Evolutionary conservation across 805 yeast genomes (phyloP).

Genomic region (Saturnispora diversa): DNA sequence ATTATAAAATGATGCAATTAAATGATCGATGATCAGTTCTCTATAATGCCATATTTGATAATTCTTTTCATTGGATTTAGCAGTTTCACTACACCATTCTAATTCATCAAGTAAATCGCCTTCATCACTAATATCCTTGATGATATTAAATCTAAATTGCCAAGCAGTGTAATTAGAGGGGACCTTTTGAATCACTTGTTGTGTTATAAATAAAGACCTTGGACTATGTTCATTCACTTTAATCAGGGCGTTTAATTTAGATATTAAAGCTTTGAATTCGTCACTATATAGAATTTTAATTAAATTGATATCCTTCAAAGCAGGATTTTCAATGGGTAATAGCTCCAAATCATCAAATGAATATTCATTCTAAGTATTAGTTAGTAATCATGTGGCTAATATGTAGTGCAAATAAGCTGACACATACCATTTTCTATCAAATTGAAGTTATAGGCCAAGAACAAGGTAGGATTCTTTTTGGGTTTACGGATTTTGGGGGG

Average conservation of each 20-base stretch:
- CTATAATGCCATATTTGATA: constrained; percentile 98
- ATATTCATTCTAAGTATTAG: constrained; percentile 7
- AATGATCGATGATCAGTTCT: constrained; percentile 46
- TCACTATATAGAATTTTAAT: constrained; percentile 66
- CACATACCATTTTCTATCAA: too few species aligned
- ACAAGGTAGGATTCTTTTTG: too few species aligned
- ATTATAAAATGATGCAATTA: constrained; percentile 6
- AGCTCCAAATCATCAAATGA: constrained; percentile 15
- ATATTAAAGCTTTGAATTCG: constrained; percentile 59
- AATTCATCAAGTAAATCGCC: constrained; percentile 44
- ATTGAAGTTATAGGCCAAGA: too few species aligned
- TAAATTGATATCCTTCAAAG: constrained; percentile 23
- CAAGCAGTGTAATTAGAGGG: constrained; percentile 93
- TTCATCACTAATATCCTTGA: constrained; percentile 30
- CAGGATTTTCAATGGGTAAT: constrained; percentile 11
- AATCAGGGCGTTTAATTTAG: constrained; percentile 53
- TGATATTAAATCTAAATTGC: constrained; percentile 57
- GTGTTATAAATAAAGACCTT: constrained; percentile 64
- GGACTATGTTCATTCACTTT: constrained; percentile 52
- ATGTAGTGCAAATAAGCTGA: too few species aligned
- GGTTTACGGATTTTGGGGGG: too few species aligned
- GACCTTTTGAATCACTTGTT: constrained; percentile 51
- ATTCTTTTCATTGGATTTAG: constrained; percentile 74
- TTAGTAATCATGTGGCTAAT: background rate
- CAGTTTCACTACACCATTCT: constrained; percentile 71